Evolutionary conservation across 345 rosid species (phyloP).

Genomic region (Syzygium grande): DNA sequence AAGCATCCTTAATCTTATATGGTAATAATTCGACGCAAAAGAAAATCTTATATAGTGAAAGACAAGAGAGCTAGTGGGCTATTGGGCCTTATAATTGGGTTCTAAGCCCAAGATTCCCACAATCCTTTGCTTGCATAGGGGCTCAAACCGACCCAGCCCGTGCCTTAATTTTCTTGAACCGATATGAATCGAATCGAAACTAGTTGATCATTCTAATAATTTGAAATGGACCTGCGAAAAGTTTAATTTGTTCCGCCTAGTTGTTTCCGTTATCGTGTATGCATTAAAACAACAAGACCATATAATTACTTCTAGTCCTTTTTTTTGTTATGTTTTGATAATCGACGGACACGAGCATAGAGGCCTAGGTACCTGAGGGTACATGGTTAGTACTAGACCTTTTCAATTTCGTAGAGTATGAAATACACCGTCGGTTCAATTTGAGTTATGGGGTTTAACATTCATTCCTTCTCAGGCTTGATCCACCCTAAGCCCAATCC

Average conservation of each 20-base stretch:
- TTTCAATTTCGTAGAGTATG: no score
- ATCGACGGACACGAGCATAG: neutral
- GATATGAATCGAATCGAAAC: fast-evolving
- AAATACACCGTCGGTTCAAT: neutral
- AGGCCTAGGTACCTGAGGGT: neutral
- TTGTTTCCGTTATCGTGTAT: neutral
- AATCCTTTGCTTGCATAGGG: neutral
- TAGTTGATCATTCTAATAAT: no score
- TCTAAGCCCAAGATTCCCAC: neutral
- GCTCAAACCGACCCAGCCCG: neutral
- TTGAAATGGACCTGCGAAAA: no score
- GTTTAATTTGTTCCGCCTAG: neutral
- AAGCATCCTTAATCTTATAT: neutral
- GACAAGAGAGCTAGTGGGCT: neutral
- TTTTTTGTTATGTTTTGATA: neutral
- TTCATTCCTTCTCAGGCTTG: neutral
- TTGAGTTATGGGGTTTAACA: neutral
- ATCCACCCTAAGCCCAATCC: neutral
- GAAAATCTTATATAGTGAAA: no score
- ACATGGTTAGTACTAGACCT: no score
- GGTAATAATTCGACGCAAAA: no score
- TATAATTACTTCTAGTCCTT: neutral
- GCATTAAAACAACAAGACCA: neutral
- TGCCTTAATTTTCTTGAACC: neutral
- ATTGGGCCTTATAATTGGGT: neutral